Conservation (phyloP, 2,329 filamentous ascomycete genomes). For the Penicillium vulpinum region DNA sequence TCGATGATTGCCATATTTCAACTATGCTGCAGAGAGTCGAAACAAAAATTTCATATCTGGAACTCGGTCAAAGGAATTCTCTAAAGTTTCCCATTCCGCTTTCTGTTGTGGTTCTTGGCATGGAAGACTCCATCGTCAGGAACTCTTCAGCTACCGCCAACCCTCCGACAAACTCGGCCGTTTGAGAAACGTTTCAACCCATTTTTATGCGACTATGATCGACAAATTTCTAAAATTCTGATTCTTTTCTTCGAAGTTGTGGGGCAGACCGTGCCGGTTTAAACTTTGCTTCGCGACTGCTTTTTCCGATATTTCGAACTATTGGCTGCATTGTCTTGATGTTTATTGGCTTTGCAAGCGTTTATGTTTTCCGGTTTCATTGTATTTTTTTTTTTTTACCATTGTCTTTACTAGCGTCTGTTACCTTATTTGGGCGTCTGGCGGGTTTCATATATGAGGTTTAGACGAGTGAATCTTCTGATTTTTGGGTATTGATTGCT, state of each 20-base stretch:
- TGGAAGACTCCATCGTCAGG: constrained; percentile 3
- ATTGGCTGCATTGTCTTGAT: not conserved
- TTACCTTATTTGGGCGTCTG: constrained; percentile 11
- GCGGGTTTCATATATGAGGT: not conserved
- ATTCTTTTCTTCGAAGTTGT: not conserved
- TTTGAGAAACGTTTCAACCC: constrained; percentile 7
- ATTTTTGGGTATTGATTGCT: not conserved
- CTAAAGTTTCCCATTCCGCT: constrained; percentile 2
- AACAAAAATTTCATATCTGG: not conserved
- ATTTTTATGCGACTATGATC: constrained; percentile 19
- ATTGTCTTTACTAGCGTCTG: constrained; percentile 6
- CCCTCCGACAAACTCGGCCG: constrained; percentile 5
- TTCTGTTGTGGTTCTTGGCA: constrained; percentile 5
- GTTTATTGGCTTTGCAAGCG: not conserved
- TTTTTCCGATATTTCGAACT: not conserved
- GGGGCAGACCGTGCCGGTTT: not conserved
- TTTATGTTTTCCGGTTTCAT: not conserved
- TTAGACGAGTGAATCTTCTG: not conserved
- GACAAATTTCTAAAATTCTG: constrained; percentile 4
- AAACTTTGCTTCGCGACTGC: constrained; percentile 6
- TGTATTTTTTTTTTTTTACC: not conserved
- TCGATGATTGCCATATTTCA: constrained; percentile 10
- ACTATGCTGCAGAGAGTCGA: not conserved
- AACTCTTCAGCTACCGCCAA: constrained; percentile 20
- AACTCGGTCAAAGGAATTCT: not conserved